Evolutionary conservation across 805 yeast genomes (phyloP).

Genomic region (Ogataea siamensis): DNA sequence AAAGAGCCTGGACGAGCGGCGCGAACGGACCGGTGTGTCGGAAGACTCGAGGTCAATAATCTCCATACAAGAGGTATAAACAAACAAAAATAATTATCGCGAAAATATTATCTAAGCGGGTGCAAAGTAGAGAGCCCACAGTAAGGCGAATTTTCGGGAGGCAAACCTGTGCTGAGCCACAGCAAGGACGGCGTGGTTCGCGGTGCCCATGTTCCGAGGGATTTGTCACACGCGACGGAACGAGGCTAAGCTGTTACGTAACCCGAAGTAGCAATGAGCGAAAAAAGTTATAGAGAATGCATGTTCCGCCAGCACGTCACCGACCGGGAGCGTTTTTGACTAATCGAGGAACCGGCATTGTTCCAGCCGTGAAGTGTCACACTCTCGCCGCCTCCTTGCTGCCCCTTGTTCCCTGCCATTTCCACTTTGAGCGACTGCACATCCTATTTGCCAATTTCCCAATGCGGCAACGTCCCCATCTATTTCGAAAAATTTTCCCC

Average conservation of each 20-base stretch:
- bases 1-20: conserved; percentile 5
- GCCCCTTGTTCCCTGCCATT: not conserved
- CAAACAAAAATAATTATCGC: conserved; percentile 1
- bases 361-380: conserved; percentile 1
- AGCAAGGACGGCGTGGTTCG: too few relatives aligned
- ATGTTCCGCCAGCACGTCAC: not conserved
- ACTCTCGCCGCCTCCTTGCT: not conserved
- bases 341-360: too few relatives aligned
- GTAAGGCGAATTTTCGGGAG: too few relatives aligned
- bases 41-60: conserved; percentile 10
- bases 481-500: conserved; percentile 8
- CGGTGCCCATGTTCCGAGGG: too few relatives aligned
- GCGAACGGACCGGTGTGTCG: conserved; percentile 1
- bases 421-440: conserved; percentile 1
- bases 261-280: too few relatives aligned
- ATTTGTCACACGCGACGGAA: too few relatives aligned
- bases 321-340: too few relatives aligned
- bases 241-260: not conserved
- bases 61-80: conserved; percentile 7
- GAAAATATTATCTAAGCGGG: conserved; percentile 1
- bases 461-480: conserved; percentile 5
- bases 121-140: too few relatives aligned
- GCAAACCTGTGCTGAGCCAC: too few relatives aligned
- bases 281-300: not conserved
- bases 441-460: conserved; percentile 9